phyloP scores from a whole-genome alignment of 306 rosid genomes.

The Herpetospermum pedunculosum region DNA sequence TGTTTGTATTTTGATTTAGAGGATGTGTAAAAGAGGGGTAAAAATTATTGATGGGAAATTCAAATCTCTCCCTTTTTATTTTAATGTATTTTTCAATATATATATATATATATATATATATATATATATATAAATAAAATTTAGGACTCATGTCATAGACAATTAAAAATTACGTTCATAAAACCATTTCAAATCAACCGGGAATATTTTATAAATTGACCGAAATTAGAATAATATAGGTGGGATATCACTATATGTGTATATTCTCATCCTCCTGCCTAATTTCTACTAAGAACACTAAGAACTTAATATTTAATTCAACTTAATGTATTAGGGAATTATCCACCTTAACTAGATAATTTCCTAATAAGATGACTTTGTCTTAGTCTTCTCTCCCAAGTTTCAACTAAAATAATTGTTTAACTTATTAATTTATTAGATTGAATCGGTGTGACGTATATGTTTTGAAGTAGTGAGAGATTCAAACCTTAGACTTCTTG shows the following conservation, averaged over 20 bases:
- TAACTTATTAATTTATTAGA: background rate
- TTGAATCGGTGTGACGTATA: background rate
- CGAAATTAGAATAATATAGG: background rate
- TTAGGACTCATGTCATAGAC: background rate
- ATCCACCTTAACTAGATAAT: too few relatives aligned
- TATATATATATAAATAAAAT: background rate
- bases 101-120: too few relatives aligned
- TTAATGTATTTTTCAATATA: too few relatives aligned
- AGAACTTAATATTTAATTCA: background rate
- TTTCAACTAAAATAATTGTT: background rate
- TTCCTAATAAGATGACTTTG: background rate
- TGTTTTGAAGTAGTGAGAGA: too few relatives aligned
- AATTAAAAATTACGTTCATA: background rate
- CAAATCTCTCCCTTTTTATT: too few relatives aligned
- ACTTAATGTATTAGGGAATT: too few relatives aligned
- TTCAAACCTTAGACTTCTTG: too few relatives aligned
- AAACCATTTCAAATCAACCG: background rate
- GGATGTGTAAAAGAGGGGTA: too few relatives aligned
- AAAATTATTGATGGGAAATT: too few relatives aligned
- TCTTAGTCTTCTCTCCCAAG: background rate
- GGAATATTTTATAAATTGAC: background rate
- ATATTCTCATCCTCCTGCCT: background rate
- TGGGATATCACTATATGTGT: background rate
- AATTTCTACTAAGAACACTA: background rate
- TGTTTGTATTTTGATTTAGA: too few relatives aligned